These are phyloP conservation scores for Pseudogymnoascus sp. DNA, from an alignment of 2,329 filamentous ascomycete species.

Conservation along the genomic window DNA sequence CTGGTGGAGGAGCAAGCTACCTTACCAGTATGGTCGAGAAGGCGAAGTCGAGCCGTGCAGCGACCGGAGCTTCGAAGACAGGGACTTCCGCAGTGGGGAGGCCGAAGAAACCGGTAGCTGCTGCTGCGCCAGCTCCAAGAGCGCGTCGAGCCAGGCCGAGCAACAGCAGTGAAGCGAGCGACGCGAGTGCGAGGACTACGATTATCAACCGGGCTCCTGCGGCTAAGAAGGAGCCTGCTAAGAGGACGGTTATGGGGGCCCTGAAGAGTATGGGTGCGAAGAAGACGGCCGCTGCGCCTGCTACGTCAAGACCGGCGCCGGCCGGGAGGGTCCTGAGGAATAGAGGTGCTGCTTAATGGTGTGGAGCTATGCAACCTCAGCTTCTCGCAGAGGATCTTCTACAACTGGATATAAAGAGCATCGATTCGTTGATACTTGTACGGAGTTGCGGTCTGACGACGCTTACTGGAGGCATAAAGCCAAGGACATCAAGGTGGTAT, in stretches of 20 bases:
- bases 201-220: conserved; percentile 37
- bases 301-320: conserved; percentile 35
- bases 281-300: conserved; percentile 40
- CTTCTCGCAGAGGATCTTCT: background rate
- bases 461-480: background rate
- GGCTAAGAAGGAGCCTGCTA: conserved; percentile 34
- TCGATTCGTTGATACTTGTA: background rate
- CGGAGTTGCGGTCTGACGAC: background rate
- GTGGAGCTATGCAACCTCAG: background rate
- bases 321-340: conserved; percentile 46
- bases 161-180: conserved; percentile 54
- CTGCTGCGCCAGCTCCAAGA: conserved; percentile 29
- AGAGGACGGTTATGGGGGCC: conserved; percentile 45
- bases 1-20: conserved; percentile 36
- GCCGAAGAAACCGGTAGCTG: conserved; percentile 28
- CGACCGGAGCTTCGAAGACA: conserved; percentile 27
- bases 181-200: conserved; percentile 53
- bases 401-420: background rate
- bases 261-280: conserved; percentile 47
- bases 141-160: conserved; percentile 49
- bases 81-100: conserved; percentile 17
- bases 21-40: conserved; percentile 54
- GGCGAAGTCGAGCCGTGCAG: conserved; percentile 47
- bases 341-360: conserved; percentile 28
- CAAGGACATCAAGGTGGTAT: background rate